Evolutionary conservation across 768 basidiomycete genomes (phyloP).

Genomic region (Stropharia rugosoannulata): DNA sequence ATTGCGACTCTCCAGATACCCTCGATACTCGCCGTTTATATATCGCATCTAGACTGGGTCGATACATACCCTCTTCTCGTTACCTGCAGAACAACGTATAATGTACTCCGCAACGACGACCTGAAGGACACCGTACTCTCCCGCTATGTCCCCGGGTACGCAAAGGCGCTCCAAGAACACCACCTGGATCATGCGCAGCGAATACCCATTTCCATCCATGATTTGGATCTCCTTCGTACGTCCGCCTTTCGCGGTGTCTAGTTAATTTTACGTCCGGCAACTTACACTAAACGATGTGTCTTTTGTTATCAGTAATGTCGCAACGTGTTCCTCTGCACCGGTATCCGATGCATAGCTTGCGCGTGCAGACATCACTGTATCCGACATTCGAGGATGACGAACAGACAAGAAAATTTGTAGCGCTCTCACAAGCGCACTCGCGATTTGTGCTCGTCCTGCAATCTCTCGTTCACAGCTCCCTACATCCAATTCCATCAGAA

Average conservation of each 20-base stretch:
- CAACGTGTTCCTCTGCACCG: constrained; percentile 62
- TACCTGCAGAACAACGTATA: constrained; percentile 31
- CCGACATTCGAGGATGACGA: constrained; percentile 32
- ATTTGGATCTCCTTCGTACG: constrained; percentile 69
- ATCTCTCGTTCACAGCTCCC: constrained; percentile 65
- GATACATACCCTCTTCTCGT: constrained; percentile 37
- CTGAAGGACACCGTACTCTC: constrained; percentile 40
- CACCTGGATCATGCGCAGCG: constrained; percentile 40
- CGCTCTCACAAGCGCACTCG: constrained; percentile 63
- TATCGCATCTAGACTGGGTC: constrained; percentile 36
- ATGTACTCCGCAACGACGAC: constrained; percentile 25
- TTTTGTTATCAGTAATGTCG: constrained; percentile 53
- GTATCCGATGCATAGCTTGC: constrained; percentile 70
- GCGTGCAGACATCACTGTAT: constrained; percentile 40
- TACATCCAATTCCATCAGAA: constrained; percentile 44
- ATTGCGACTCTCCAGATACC: constrained; percentile 19
- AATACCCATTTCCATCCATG: constrained; percentile 53
- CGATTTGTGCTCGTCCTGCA: constrained; percentile 75
- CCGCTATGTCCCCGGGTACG: constrained; percentile 61
- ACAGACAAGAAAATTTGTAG: constrained; percentile 36
- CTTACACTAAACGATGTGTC: not conserved
- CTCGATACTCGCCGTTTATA: constrained; percentile 23
- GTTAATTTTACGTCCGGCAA: constrained; percentile 7
- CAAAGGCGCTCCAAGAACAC: constrained; percentile 37
- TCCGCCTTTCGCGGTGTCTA: constrained; percentile 18